Conservation (phyloP, 495 filamentous ascomycete species). For the Rostrohypoxylon terebratum region DNA sequence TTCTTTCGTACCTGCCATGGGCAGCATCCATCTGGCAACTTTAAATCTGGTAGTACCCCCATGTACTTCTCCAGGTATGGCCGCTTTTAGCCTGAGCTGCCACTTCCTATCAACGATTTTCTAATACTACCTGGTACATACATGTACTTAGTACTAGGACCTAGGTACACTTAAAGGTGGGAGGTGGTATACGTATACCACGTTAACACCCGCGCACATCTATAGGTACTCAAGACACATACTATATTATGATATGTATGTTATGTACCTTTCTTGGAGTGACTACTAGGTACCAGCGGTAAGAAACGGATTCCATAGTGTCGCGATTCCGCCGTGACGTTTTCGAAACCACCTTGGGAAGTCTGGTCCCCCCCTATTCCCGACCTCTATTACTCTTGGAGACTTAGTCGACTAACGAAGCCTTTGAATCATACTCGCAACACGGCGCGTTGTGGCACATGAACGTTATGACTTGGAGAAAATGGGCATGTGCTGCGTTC, state of each 20-base stretch:
- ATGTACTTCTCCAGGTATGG: not conserved
- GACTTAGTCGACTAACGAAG: not conserved
- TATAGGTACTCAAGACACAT: no score
- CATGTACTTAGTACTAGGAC: no score
- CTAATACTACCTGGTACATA: no score
- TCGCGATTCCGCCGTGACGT: not conserved
- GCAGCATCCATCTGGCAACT: not conserved
- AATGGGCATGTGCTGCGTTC: not conserved
- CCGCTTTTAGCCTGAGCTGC: slow-evolving; percentile 18
- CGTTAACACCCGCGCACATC: not conserved
- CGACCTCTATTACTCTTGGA: not conserved
- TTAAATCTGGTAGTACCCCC: not conserved
- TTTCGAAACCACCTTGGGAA: not conserved
- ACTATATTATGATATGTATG: no score
- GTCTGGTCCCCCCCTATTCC: not conserved
- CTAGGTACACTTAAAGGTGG: not conserved
- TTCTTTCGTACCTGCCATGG: not conserved
- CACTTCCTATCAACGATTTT: slow-evolving; percentile 4
- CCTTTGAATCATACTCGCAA: not conserved
- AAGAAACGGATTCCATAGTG: slow-evolving; percentile 7
- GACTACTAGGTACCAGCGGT: not conserved
- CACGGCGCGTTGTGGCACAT: not conserved
- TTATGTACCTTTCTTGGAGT: not conserved
- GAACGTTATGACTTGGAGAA: not conserved
- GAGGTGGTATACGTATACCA: not conserved